A percentile compares a stretch with the other conserved stretches of the same genome.
Conservation (phyloP, 192 early-diverging fungal genomes). For the Umbelopsis sp. region DNA sequence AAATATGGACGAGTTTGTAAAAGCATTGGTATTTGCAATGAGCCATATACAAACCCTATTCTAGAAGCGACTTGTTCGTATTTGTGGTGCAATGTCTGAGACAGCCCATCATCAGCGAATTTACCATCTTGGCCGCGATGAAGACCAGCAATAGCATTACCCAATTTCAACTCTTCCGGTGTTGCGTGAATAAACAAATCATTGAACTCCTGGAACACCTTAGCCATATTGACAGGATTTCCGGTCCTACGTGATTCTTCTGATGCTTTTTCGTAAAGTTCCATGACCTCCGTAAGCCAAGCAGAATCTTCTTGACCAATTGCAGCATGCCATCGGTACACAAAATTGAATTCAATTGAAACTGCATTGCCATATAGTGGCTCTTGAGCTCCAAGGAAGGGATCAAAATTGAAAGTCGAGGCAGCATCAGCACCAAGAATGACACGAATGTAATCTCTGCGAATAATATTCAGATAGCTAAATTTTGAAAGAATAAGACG, state of each 20-base stretch:
- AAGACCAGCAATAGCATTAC: constrained; percentile 36
- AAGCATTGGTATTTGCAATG: constrained; percentile 5
- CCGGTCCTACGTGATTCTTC: background rate
- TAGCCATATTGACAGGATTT: constrained; percentile 27
- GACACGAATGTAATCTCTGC: constrained; percentile 49
- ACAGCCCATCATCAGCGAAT: constrained; percentile 22
- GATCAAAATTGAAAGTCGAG: constrained; percentile 39
- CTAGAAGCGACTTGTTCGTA: constrained; percentile 29
- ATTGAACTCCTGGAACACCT: constrained; percentile 24
- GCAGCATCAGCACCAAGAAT: constrained; percentile 44
- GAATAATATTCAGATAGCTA: constrained; percentile 34
- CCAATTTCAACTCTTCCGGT: constrained; percentile 26
- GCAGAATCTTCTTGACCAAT: constrained; percentile 41
- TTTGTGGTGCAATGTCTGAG: constrained; percentile 2
- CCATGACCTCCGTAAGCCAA: constrained; percentile 41
- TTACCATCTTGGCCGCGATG: constrained; percentile 34
- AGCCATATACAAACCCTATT: constrained; percentile 25
- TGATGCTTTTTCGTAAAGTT: constrained; percentile 19
- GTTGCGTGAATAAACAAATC: constrained; percentile 29
- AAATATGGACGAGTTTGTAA: background rate
- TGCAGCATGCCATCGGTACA: constrained; percentile 54
- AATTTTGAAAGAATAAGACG: background rate
- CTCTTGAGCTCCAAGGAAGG: constrained; percentile 29
- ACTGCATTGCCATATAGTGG: constrained; percentile 46
- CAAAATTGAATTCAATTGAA: constrained; percentile 45